Evolutionary conservation across 768 basidiomycete species (phyloP).

Genomic region (Gymnopilus junonius): DNA sequence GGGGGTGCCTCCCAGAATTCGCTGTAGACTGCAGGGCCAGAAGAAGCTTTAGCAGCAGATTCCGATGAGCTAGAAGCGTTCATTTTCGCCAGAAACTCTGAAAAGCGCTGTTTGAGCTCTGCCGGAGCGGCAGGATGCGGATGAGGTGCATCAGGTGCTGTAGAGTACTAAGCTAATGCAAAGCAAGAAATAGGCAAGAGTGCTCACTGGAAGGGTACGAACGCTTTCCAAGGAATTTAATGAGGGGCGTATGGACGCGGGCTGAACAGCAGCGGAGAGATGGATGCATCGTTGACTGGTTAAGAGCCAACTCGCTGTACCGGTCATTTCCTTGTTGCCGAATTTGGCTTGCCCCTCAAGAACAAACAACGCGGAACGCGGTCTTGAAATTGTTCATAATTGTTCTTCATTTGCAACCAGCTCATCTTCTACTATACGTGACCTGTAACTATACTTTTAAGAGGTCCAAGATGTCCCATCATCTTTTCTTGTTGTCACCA

Average conservation of each 20-base stretch:
- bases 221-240: conserved; percentile 66
- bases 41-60: conserved; percentile 2
- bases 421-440: background rate
- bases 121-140: conserved; percentile 73
- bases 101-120: conserved; percentile 56
- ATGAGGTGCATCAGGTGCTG: conserved; percentile 45
- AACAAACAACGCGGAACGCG: conserved; percentile 21
- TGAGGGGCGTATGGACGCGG: conserved; percentile 60
- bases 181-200: background rate
- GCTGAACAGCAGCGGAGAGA: conserved; percentile 36
- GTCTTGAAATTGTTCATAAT: background rate
- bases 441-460: background rate
- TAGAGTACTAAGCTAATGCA: background rate
- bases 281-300: conserved; percentile 24
- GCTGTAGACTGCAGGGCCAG: conserved; percentile 27
- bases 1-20: conserved; percentile 74
- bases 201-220: conserved; percentile 49
- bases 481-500: conserved; percentile 84
- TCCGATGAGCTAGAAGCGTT: conserved; percentile 28
- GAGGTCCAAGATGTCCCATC: conserved; percentile 71
- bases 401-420: background rate
- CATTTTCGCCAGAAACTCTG: conserved; percentile 44
- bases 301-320: background rate
- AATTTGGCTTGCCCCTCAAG: conserved; percentile 10
- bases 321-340: conserved; percentile 3